A percentile compares a stretch with the other conserved stretches of the same genome.
Evolutionary conservation across 768 basidiomycete species (phyloP).

Genomic region (Tulasnella sp.): DNA sequence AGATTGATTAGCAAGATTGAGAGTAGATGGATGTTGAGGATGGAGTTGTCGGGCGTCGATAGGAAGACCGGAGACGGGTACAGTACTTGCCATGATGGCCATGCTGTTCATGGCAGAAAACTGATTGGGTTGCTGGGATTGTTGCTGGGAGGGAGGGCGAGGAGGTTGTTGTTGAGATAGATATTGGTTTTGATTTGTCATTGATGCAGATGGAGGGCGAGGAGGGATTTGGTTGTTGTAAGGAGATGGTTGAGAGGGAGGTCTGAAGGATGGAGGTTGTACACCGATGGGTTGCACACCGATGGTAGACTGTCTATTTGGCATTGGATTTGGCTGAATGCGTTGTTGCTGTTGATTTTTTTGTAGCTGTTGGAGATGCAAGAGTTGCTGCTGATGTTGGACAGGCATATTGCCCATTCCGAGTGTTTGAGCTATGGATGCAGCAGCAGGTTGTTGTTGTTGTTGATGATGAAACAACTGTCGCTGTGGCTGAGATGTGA

Average conservation of each 20-base stretch:
- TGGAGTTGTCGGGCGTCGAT: too few relatives aligned
- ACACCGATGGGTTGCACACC: too few relatives aligned
- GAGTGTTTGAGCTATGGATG: background rate
- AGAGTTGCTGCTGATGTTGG: background rate
- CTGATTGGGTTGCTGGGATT: constrained; percentile 2
- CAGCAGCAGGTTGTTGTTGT: background rate
- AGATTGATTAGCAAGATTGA: too few relatives aligned
- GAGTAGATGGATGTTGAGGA: too few relatives aligned
- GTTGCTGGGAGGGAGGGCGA: background rate
- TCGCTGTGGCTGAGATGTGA: too few relatives aligned
- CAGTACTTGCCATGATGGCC: too few relatives aligned
- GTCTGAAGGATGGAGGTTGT: background rate
- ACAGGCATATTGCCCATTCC: background rate
- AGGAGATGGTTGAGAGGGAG: background rate
- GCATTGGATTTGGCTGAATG: background rate
- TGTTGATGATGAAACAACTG: background rate
- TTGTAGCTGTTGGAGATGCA: background rate
- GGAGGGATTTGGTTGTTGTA: background rate
- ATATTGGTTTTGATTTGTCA: background rate
- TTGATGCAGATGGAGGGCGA: background rate
- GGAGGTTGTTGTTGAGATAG: background rate
- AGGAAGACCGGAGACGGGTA: too few relatives aligned
- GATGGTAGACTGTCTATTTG: too few relatives aligned
- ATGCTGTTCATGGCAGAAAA: too few relatives aligned
- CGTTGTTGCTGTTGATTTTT: background rate